Percentiles rank a stretch among this genome's conserved stretches.
Evolutionary conservation across 2,329 filamentous ascomycete genomes (phyloP).

Genomic region (Sclerotinia minor): DNA sequence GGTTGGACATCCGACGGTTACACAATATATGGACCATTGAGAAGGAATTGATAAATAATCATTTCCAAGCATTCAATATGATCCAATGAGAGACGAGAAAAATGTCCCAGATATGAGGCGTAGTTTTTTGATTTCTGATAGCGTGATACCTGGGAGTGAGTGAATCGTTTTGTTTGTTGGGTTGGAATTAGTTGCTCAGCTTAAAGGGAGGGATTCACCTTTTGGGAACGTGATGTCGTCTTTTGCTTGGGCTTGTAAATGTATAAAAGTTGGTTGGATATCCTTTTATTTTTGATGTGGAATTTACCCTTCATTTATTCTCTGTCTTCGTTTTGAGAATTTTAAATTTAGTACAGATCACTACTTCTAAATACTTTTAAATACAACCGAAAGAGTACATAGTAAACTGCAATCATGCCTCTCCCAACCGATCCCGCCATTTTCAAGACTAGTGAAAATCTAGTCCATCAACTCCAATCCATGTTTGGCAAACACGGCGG

Average conservation of each 20-base stretch:
- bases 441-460: slow-evolving; percentile 16
- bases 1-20: not conserved
- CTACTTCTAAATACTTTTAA: not conserved
- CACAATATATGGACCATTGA: not conserved
- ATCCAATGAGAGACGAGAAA: not conserved
- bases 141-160: not conserved
- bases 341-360: not conserved
- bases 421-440: slow-evolving; percentile 21
- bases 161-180: not conserved
- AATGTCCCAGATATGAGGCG: not conserved
- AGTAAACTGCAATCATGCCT: slow-evolving; percentile 14
- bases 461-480: slow-evolving; percentile 13
- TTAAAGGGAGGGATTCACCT: not conserved
- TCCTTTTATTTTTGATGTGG: not conserved
- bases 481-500: slow-evolving; percentile 24
- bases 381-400: not conserved
- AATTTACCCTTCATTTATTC: not conserved
- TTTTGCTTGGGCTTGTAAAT: not conserved
- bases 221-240: not conserved
- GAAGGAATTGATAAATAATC: not conserved
- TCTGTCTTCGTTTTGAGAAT: not conserved
- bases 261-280: not conserved
- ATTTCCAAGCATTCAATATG: too few relatives aligned
- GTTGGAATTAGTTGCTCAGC: not conserved
- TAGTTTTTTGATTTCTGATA: not conserved